These are phyloP conservation scores for Globisporangium iwayamae DNA, from an alignment of 352 stramenopile genomes.

Conservation along the genomic window DNA sequence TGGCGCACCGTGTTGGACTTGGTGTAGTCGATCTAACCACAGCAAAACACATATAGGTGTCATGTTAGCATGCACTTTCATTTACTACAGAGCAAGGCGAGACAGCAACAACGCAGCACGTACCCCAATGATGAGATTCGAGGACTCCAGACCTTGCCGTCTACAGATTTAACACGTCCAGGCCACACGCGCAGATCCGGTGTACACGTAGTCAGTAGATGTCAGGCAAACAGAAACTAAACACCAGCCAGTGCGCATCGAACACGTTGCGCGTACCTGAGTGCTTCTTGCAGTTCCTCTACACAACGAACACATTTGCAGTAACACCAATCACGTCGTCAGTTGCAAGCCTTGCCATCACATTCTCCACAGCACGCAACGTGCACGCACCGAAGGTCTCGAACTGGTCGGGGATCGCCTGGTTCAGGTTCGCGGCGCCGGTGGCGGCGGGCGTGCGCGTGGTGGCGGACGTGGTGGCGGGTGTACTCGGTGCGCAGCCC, in stretches of 20 bases:
- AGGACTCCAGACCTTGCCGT: constrained; percentile 55
- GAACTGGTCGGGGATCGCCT: constrained; percentile 51
- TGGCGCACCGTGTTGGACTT: constrained; percentile 60
- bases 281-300: constrained; percentile 64
- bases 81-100: not conserved
- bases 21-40: constrained; percentile 64
- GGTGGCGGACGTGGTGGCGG: not conserved
- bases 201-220: not conserved
- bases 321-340: not conserved
- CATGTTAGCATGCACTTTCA: not conserved
- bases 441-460: not conserved
- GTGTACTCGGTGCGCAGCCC: constrained; percentile 26
- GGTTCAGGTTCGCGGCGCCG: constrained; percentile 23
- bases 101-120: constrained; percentile 14
- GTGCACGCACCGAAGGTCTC: constrained; percentile 47
- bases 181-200: not conserved
- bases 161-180: constrained; percentile 14
- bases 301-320: constrained; percentile 8
- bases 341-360: not conserved
- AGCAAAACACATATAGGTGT: not conserved
- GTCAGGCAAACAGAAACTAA: not conserved
- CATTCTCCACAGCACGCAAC: constrained; percentile 4
- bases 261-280: constrained; percentile 28
- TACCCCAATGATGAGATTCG: constrained; percentile 67
- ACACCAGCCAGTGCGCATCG: not conserved